These are phyloP conservation scores for Blastocystis sp. DNA, from an alignment of 352 stramenopile genomes.

Conservation along the genomic window DNA sequence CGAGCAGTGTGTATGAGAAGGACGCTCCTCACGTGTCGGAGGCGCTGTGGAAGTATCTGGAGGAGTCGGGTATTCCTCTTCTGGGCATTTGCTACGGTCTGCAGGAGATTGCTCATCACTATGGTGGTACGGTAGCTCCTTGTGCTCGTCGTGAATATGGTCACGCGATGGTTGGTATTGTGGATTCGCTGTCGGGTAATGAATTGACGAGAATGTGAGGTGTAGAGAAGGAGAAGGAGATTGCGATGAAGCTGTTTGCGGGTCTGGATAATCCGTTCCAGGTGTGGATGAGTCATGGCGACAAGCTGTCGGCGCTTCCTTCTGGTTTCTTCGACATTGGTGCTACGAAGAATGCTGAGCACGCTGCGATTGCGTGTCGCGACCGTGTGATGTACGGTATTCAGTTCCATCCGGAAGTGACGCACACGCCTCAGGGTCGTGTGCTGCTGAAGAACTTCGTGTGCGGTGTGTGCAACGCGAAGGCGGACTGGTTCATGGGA, in stretches of 20 bases:
- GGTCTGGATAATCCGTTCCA: slow-evolving; percentile 80
- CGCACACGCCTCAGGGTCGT: slow-evolving; percentile 84
- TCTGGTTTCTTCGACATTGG: slow-evolving; percentile 69
- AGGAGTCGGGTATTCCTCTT: slow-evolving; percentile 84
- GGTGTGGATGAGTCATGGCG: slow-evolving; percentile 98
- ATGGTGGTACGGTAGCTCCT: slow-evolving; percentile 81
- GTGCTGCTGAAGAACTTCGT: slow-evolving; percentile 92
- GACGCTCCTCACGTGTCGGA: slow-evolving; percentile 80
- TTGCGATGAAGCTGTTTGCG: slow-evolving; percentile 69
- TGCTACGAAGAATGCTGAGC: slow-evolving; percentile 61
- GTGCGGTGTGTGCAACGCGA: slow-evolving; percentile 80
- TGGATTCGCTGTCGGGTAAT: not conserved
- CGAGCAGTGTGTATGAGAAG: slow-evolving; percentile 87
- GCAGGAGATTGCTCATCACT: slow-evolving; percentile 84
- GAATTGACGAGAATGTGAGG: not conserved
- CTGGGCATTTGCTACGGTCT: slow-evolving; percentile 94
- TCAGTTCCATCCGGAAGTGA: slow-evolving; percentile 92
- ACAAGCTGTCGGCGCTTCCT: slow-evolving; percentile 86
- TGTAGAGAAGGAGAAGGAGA: not conserved
- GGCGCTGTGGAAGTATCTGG: slow-evolving; percentile 87
- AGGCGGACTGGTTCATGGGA: slow-evolving; percentile 88
- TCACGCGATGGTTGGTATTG: slow-evolving; percentile 77
- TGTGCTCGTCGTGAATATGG: slow-evolving; percentile 90
- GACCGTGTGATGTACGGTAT: slow-evolving; percentile 67
- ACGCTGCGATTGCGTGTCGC: slow-evolving; percentile 77